Percentiles rank a stretch among this genome's conserved stretches.
Evolutionary conservation across 163 green algal genomes (phyloP).

Genomic region (Coccomyxa subellipsoidea): DNA sequence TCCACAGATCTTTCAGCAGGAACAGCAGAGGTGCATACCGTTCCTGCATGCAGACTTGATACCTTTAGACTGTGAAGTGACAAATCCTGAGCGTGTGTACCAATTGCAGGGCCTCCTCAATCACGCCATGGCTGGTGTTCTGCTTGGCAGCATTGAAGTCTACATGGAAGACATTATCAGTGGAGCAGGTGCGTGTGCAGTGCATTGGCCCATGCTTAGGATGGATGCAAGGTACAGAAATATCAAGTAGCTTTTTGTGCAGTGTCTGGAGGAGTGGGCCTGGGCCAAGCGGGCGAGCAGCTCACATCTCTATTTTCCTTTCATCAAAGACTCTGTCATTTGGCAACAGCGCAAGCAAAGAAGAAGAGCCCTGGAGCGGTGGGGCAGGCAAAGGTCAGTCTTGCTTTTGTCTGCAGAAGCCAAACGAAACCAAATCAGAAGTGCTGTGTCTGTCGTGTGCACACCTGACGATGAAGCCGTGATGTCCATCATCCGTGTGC

Average conservation of each 20-base stretch:
- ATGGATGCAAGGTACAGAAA: too few species aligned
- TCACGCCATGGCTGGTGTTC: neutral
- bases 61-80: neutral
- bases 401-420: neutral
- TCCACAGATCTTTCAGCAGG: neutral
- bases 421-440: too few species aligned
- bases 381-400: neutral
- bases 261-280: neutral
- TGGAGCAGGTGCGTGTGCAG: neutral
- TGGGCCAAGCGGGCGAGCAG: neutral
- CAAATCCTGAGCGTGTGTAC: too few species aligned
- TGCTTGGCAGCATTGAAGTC: neutral
- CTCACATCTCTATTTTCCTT: neutral
- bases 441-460: too few species aligned
- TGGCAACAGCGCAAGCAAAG: neutral
- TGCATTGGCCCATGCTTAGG: too few species aligned
- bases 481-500: too few species aligned
- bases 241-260: too few species aligned
- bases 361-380: neutral
- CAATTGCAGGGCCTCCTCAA: conserved; percentile 5
- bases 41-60: neutral
- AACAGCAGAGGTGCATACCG: neutral
- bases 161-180: neutral
- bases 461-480: too few species aligned
- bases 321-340: neutral